Evolutionary conservation across 2,329 filamentous ascomycete species (phyloP), one percentile per base, ranked within the genome.

Genomic region (Drechslerella stenobrocha): DNA sequence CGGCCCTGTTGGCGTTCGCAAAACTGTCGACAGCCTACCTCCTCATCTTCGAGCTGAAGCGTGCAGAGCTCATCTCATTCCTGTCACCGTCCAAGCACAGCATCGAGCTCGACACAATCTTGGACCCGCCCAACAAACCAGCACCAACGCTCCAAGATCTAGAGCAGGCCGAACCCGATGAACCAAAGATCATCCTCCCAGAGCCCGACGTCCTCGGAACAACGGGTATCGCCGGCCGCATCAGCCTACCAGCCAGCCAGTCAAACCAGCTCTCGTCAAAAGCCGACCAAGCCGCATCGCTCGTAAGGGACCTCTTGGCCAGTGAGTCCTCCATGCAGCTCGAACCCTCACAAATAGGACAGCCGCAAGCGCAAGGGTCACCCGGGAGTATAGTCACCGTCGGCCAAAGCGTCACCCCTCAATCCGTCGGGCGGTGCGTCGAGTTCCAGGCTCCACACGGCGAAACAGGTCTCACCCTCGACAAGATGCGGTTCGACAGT

Each of bases 201-300:
- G n/a, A n/a, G n/a, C n/a, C n/a, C n/a, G n/a, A n/a, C n/a, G n/a
- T n/a, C n/a, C n/a, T n/a, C n/a, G 15, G 18, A 13, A 32, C 45
- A 3, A 48, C 22, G 5, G 40, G 45, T 13, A 66, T 66, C 15
- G 53, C 61, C 0, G 61, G 61, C 2, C 46, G 61, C 26, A 59
- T 66, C n/a, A 44, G 40, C 3, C 32, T 53, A 2, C 61, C 53
- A 0, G 6, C 20, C 2, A 42, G 45, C 22, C 52, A 53, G 13
- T 53, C 53, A 2, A 59, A 37, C 34, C 34, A n/a, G 4, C 34
- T n/a, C 6, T 4, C 7, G 3, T 37, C 13, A 37, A 18, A n/a
- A 3, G 52, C 32, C 8, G 24, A 37, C 13, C 23, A n/a, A n/a
- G n/a, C n/a, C n/a, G n/a, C n/a, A n/a, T n/a, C n/a, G n/a, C n/a